A percentile compares a stretch with the other conserved stretches of the same genome.
Evolutionary conservation across 805 yeast species (phyloP).

Genomic region (Pichia ethanolica): DNA sequence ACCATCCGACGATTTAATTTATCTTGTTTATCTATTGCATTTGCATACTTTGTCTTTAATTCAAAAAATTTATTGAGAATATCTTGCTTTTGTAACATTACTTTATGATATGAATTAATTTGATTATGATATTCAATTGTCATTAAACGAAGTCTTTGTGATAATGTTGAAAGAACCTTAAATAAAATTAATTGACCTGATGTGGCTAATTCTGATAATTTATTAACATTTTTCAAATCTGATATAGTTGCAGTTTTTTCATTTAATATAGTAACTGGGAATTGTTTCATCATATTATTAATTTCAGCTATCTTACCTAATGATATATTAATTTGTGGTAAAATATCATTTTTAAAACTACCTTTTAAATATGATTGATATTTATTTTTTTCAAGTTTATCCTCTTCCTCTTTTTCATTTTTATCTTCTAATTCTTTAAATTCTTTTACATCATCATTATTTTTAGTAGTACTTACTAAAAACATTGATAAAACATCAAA

Average conservation of each 20-base stretch:
- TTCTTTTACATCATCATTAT: background rate
- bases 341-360: background rate
- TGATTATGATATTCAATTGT: slow-evolving; percentile 22
- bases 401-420: background rate
- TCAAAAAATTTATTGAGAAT: slow-evolving; percentile 8
- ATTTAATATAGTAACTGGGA: slow-evolving; percentile 7
- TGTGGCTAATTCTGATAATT: slow-evolving; percentile 12
- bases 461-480: slow-evolving; percentile 4
- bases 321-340: slow-evolving; percentile 6
- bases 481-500: slow-evolving; percentile 10
- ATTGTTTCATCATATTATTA: slow-evolving; percentile 5
- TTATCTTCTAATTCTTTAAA: background rate
- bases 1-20: slow-evolving; percentile 12
- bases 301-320: slow-evolving; percentile 9
- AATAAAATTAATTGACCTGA: slow-evolving; percentile 16
- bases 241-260: slow-evolving; percentile 7
- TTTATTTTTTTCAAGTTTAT: background rate
- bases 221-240: slow-evolving; percentile 13
- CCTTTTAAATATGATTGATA: slow-evolving; percentile 10
- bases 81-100: slow-evolving; percentile 13
- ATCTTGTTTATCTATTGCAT: slow-evolving; percentile 26
- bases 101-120: slow-evolving; percentile 14
- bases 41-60: slow-evolving; percentile 27
- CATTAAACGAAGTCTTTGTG: slow-evolving; percentile 14
- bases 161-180: slow-evolving; percentile 12